Base-by-base conservation (phyloP, 805 yeast genomes). In the Candida tallmaniae region DNA sequence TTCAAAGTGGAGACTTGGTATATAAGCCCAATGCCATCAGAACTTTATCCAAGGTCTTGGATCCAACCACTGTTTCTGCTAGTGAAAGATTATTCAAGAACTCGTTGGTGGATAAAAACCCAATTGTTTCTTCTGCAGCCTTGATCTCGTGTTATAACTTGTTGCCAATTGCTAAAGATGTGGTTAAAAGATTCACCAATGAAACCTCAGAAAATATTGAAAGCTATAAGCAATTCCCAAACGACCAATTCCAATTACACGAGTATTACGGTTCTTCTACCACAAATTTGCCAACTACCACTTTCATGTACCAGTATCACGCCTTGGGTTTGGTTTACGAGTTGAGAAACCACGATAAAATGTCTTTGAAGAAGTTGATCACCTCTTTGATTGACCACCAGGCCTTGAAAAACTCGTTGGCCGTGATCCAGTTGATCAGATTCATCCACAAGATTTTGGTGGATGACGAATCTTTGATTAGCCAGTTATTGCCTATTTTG, bases 1-100 rank as follows among this genome's bases (percentile, higher is more conserved):
- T 93, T 35, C 97, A 94, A 64, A 81, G 80, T 46, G 90, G 90
- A 38, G 94, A 86, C 40, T 68, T 77, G 44, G 68, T 87, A 42
- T 88, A 83, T 62, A 87, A 88, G 54, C 96, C 98, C 37, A 83
- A 93, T 56, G 97, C 98, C 16, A 83, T 93, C 44, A 79, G 98
- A 59, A 83, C 97, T 0, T 73, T 93, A 51, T 78, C 89, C 14
- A 76, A 95, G 45, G 95, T 93, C 23, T 72, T 93, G 53, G 98
- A 93, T 58, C 83, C 80, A 15, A 73, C 87, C 21, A 89, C 96
- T 7, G 95, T 94, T 30, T 89, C 87, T 48, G 85, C 95, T 27
- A 84, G 94, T 28, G 98, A 93, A 64, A 77, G 98, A 52, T 69
- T 87, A 44, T 80, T 90, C 74, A 89, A 86, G 58, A 87, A 87